Evolutionary conservation across 371 early-diverging fungal genomes (phyloP), one percentile per base, ranked within the genome.

Genomic region (Syncephalastrum monosporum): DNA sequence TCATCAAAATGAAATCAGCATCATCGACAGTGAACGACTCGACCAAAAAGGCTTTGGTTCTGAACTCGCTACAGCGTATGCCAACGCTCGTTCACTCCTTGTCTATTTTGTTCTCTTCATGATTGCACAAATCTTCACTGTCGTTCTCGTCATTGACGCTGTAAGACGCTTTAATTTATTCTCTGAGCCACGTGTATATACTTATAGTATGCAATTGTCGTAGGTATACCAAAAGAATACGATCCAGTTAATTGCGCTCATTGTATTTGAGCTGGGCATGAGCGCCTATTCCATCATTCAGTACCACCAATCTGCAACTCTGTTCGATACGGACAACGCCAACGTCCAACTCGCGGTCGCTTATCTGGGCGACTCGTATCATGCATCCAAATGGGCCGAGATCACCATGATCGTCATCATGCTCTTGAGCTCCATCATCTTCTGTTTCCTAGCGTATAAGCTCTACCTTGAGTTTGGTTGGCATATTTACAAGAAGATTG

Each of bases 401-500:
- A 74, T 75, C 7, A 69, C 74, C 15, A 69, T 69, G 43, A 74
- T 76, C 5, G 67, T 68, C 38, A 52, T 74, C 53, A 74, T 75
- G 76, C 49, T 71, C 29, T 16, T 74, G 15, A 68, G 63, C 12
- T 65, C 68, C 2, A 58, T 72, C 6, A 17, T 69, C 3, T 79
- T 75, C 50, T 54, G 61, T 13, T 73, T 74, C 61, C 57, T 79
- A 33, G 76, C 79, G 8, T 79, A 75, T 47, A 79, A 79, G 42
- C 57, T 79, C 13, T 79, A 79, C 53, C 66, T 77, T 7, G 78
- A 77, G 49, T 77, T 77, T 59, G 78, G 78, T 57, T 96, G 95
- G 95, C 89, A 87, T 67, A 91, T 96, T 27, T 96, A 93, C 77
- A 94, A 94, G 71, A 86, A 90, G 68, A 92, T 96, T 66, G 97